These are phyloP conservation scores for Massariosphaeria phaeospora DNA, from an alignment of 495 filamentous ascomycete species.

Conservation along the genomic window DNA sequence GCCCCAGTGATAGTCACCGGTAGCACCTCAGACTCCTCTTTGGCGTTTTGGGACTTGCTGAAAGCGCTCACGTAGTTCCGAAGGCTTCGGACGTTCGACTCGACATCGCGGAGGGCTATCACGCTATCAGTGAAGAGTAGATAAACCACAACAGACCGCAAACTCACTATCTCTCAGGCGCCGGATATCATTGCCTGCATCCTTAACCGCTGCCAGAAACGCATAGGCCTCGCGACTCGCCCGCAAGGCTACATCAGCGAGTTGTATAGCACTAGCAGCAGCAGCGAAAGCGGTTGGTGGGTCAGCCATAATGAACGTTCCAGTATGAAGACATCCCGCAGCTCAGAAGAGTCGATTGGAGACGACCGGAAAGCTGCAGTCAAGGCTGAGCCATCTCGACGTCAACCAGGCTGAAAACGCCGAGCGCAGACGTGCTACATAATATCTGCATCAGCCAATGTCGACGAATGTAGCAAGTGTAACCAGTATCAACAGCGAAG, in stretches of 20 bases:
- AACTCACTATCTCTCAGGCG: conserved; percentile 1
- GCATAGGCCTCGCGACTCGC: conserved; percentile 6
- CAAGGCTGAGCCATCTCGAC: too few relatives aligned
- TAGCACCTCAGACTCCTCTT: conserved; percentile 5
- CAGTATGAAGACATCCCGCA: too few relatives aligned
- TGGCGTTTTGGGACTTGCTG: background rate
- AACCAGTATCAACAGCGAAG: too few relatives aligned
- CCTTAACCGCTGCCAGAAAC: conserved; percentile 2
- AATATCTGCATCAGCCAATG: too few relatives aligned
- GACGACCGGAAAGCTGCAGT: too few relatives aligned
- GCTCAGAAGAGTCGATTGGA: too few relatives aligned
- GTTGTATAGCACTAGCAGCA: conserved; percentile 4
- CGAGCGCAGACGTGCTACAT: too few relatives aligned
- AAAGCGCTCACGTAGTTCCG: conserved; percentile 14
- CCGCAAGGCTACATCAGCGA: conserved; percentile 14
- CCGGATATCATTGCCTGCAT: conserved; percentile 6
- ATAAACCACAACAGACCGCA: background rate
- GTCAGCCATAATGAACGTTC: conserved; percentile 3
- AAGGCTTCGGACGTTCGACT: conserved; percentile 4
- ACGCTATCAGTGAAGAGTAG: background rate
- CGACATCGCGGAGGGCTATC: conserved; percentile 6
- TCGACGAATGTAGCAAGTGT: too few relatives aligned
- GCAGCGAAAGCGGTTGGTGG: background rate
- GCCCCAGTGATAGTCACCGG: background rate
- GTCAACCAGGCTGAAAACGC: too few relatives aligned